Evolutionary conservation across 106 monocot species (phyloP), one percentile per base, ranked within the genome.

Genomic region (Dioscorea alata): DNA sequence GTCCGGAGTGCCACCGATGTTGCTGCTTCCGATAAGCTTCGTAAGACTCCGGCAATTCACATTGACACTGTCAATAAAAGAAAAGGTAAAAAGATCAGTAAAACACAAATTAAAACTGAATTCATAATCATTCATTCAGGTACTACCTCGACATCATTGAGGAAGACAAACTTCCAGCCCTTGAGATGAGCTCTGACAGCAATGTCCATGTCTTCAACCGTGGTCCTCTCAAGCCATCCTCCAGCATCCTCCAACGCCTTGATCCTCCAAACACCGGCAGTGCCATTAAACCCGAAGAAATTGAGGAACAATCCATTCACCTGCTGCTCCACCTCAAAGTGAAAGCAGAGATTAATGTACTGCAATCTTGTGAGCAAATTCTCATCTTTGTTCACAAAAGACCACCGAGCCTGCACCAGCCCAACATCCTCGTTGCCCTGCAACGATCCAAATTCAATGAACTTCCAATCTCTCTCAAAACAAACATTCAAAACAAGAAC

Each of bases 261-360:
- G 33, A 92, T 97, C 65, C 96, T 84, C 96, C 96, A 97, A 15
- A 97, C 92, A 2, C 96, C 96, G 15, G 96, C 96, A 1, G 96
- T 97, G 23, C 96, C 96, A 60, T 97, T 97, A 74, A 97, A 97
- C 13, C 96, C 96, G 18, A 97, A 97, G 82, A 97, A 97, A 75
- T 97, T 92, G 59, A 97, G 53, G 72, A 89, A 97, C 13, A 92
- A 57, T 6, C 96, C 96, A 60, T 92, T 97, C 17, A 97, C 96
- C 68, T 97, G 96, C 71, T 97, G 96, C 76, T 97, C 96, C 54
- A 97, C 96, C 80, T 97, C 96, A 76, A 97, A 97, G 66, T 97
- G 96, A 79, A 97, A 97, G 84, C 92, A 97, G 14, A 97, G 86
- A 50, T 97, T 97, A 15, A 97, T 89, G 76, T 97, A 84, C 65